Evolutionary conservation across 768 basidiomycete genomes (phyloP), one percentile per base, ranked within the genome.

Genomic region (Psilocybe subaeruginosa): DNA sequence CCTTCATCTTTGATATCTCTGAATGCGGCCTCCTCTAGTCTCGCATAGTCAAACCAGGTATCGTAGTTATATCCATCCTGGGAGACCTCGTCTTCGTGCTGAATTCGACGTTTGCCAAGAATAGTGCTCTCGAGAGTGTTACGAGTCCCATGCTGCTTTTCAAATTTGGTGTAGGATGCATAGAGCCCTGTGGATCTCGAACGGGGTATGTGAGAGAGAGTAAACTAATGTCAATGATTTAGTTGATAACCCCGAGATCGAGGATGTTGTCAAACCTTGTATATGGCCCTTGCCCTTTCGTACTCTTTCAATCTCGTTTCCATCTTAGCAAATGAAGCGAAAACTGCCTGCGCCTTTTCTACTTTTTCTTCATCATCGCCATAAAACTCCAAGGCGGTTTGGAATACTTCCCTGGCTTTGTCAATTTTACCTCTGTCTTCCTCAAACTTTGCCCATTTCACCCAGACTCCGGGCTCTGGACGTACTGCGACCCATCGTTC

Each of bases 321-420:
- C 95, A 98, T 97, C 78, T 93, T 94, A 0, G 95, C 96, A 75
- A 99, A 97, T 2, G 92, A 87, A 56, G 85, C 87, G 73, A 96
- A 97, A 5, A 97, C 93, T 4, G 90, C 91, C 73, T 99, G 97
- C 3, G 95, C 95, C 78, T 97, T 97, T 72, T 97, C 97, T n/a
- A 95, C 84, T 69, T 93, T 90, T 70, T 92, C 91, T 69, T 91
- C 92, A 46, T 92, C 92, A 66, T 95, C 93, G 2, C 91, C 91
- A 68, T 88, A 95, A 74, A 92, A 95, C 71, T 93, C 88, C n/a
- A 95, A 74, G 2, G 93, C 93, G 2, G 91, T 92, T 75, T 94
- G 91, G 73, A 93, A 95, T 33, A 96, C 91, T 71, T 95, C 93
- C 45, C 94, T 78, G 0, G 90, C 90, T 70, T 91, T 90, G 69